A percentile compares a stretch with the other conserved stretches of the same genome.
Conservation (phyloP, 2,329 filamentous ascomycete species). For the Diaporthe humulicola region DNA sequence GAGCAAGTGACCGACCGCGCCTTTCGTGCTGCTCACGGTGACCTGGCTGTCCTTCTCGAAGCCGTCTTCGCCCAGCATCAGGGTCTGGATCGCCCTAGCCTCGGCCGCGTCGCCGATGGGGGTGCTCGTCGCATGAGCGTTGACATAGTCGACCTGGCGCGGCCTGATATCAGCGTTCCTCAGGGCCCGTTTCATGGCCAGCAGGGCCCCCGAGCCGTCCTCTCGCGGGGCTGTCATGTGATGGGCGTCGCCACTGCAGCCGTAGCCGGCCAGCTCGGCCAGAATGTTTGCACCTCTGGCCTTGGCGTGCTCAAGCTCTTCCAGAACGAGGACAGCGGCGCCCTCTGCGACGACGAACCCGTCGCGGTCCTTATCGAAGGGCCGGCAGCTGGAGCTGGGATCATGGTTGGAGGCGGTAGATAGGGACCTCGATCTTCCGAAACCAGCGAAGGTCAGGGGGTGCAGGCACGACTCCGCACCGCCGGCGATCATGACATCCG, state of each 20-base stretch:
- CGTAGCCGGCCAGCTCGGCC: constrained; percentile 90
- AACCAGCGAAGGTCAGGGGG: constrained; percentile 91
- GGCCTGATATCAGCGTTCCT: constrained; percentile 79
- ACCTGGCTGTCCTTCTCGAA: constrained; percentile 72
- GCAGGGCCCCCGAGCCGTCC: constrained; percentile 83
- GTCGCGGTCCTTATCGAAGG: constrained; percentile 83
- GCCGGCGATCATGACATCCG: constrained; percentile 95
- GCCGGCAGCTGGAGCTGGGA: constrained; percentile 80
- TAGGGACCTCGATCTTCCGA: constrained; percentile 87
- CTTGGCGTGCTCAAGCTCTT: constrained; percentile 91
- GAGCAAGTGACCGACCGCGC: constrained; percentile 90
- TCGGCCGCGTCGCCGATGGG: constrained; percentile 89
- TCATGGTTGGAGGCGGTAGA: constrained; percentile 83
- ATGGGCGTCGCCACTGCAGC: constrained; percentile 89
- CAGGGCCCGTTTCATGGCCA: constrained; percentile 89
- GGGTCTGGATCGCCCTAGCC: constrained; percentile 81
- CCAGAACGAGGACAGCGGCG: constrained; percentile 87
- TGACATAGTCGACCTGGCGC: constrained; percentile 86
- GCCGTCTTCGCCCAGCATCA: constrained; percentile 83
- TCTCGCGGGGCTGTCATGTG: constrained; percentile 93
- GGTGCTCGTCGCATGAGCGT: constrained; percentile 95
- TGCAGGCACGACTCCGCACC: constrained; percentile 97
- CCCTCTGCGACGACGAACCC: constrained; percentile 97
- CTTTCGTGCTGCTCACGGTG: constrained; percentile 94
- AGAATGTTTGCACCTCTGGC: constrained; percentile 85